phyloP scores from a whole-genome alignment of 2,329 filamentous ascomycete genomes.

The Neopestalotiopsis sp. region DNA sequence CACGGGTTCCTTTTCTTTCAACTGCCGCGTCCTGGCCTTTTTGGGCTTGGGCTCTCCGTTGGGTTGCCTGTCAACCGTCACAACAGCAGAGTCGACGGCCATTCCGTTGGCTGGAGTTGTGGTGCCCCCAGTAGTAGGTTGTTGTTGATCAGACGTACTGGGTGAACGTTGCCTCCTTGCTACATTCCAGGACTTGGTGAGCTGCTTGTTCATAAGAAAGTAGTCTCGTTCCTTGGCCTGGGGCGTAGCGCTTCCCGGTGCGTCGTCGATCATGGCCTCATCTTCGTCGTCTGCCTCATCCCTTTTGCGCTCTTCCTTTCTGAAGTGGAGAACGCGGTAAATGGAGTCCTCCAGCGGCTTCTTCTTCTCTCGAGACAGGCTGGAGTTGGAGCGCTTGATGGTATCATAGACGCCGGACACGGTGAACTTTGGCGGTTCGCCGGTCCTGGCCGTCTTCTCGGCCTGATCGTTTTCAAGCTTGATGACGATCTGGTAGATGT shows the following conservation, averaged over 20 bases:
- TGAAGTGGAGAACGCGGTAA: slow-evolving; percentile 76
- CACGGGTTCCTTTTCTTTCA: slow-evolving; percentile 42
- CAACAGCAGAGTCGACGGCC: slow-evolving; percentile 31
- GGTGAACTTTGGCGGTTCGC: slow-evolving; percentile 54
- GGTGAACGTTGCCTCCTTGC: slow-evolving; percentile 27
- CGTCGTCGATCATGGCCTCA: slow-evolving; percentile 31
- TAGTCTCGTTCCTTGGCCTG: slow-evolving; percentile 35
- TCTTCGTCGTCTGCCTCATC: slow-evolving; percentile 43
- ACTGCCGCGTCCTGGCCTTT: slow-evolving; percentile 60
- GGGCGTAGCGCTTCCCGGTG: slow-evolving; percentile 26
- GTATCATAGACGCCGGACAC: slow-evolving; percentile 73
- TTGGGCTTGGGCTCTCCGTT: slow-evolving; percentile 73
- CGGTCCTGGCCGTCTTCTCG: slow-evolving; percentile 41
- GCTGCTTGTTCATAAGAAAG: slow-evolving; percentile 46
- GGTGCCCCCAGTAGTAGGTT: slow-evolving; percentile 19
- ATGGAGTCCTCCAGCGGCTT: slow-evolving; percentile 83
- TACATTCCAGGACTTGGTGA: slow-evolving; percentile 46
- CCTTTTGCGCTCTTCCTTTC: slow-evolving; percentile 67
- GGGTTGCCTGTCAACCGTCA: slow-evolving; percentile 54
- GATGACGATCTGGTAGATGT: slow-evolving; percentile 79
- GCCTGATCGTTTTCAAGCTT: slow-evolving; percentile 74
- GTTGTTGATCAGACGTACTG: slow-evolving; percentile 21
- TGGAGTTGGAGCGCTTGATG: slow-evolving; percentile 86
- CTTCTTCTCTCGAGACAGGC: slow-evolving; percentile 81
- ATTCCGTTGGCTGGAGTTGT: slow-evolving; percentile 30